Evolutionary conservation across 108 stramenopile genomes (phyloP), one percentile per base, ranked within the genome.

Genomic region (Cyclotella kingstonii): DNA sequence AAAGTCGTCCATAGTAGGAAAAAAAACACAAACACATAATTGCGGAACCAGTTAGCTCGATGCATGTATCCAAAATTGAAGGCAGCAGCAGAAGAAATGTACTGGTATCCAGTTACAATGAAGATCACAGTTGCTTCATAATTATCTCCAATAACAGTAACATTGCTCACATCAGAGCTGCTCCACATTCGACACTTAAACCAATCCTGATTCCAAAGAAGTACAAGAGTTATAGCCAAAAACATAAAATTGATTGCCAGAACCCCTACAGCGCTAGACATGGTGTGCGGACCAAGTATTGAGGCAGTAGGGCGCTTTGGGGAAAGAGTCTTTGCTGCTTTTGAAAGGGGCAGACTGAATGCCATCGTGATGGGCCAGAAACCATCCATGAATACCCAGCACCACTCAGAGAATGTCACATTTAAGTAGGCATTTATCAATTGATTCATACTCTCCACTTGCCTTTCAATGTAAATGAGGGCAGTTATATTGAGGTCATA

Each of bases 301-400:
- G 87, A 85, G 17, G 82, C 72, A 26, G 87, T 89, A 46, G 87
- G 87, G 7, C 87, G 70, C 17, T 52, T 58, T n/a, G 67, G 61
- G 4, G 84, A 64, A 12, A 89, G 51, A 21, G 43, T 63, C 17
- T 48, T 62, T 2, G 78, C 81, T 44, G 82, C 80, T 7, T 69
- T 35, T 28, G 81, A 65, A 19, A 81, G 58, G 1, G 87, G 80
- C 38, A 89, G 47, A 42, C 62, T 59, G 60, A 83, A 89, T 5
- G 84, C 77, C 83, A 89, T 58, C 0, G 68, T 57, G 14, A 81
- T 68, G 0, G 64, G 52, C 82, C 85, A 83, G 36, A 83, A 50
- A 21, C 80, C 82, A 72, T 86, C 85, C 70, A 86, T 74, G 40
- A 75, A 75, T 8, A 75, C 78, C 80, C 82, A 87, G 42, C 67